Percentiles rank a stretch among this genome's conserved stretches.
phyloP scores from a whole-genome alignment of 371 early-diverging fungal species.

The Mortierella sp. region DNA sequence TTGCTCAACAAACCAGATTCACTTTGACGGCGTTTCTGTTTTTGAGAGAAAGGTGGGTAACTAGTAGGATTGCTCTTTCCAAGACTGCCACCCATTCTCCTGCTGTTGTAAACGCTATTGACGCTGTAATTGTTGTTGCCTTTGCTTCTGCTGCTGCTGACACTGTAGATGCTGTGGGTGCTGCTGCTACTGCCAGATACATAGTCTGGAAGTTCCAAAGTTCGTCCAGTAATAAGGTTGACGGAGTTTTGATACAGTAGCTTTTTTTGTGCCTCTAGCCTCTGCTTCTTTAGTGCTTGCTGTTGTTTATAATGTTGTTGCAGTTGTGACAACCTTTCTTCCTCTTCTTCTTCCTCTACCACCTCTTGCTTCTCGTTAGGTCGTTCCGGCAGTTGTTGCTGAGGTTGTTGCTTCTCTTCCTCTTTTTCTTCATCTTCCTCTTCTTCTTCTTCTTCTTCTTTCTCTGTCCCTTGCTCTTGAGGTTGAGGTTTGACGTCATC shows the following conservation, averaged over 20 bases:
- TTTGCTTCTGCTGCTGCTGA: neutral
- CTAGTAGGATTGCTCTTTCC: neutral
- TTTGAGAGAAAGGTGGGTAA: neutral
- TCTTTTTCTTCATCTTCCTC: neutral
- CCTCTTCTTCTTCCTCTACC: too few relatives aligned
- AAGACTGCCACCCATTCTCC: neutral
- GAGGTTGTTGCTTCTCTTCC: neutral
- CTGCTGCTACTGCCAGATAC: neutral
- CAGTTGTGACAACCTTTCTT: neutral
- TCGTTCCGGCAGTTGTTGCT: too few relatives aligned
- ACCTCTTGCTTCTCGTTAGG: too few relatives aligned
- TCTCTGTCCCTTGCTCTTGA: neutral
- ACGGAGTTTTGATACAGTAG: conserved; percentile 9
- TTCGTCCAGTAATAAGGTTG: neutral
- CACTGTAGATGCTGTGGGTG: neutral
- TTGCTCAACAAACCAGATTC: neutral
- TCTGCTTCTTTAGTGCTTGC: neutral
- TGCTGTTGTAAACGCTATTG: neutral
- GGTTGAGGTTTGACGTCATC: neutral
- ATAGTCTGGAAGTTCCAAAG: neutral
- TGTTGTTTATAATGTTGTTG: neutral
- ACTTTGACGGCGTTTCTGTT: neutral
- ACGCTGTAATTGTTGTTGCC: neutral
- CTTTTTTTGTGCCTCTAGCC: neutral
- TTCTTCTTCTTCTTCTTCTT: too few relatives aligned